Conservation (phyloP, 176 grass and related monocot species). For the Zoysia pacifica region DNA sequence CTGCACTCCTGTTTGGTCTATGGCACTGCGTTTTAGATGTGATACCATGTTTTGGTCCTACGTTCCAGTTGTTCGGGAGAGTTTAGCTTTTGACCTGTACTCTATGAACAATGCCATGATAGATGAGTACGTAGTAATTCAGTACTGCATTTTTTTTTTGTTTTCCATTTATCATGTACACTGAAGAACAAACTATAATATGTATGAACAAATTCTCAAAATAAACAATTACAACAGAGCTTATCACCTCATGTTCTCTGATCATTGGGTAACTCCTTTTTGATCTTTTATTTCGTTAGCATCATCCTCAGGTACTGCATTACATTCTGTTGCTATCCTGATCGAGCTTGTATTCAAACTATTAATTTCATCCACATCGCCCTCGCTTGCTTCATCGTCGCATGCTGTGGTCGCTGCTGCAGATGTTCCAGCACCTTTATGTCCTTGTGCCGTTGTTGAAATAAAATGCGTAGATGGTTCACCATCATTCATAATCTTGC, state of each 20-base stretch:
- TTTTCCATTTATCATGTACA: background rate
- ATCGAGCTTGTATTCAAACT: conserved; percentile 30
- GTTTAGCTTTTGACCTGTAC: conserved; percentile 6
- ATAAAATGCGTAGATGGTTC: conserved; percentile 15
- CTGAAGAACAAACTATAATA: conserved; percentile 32
- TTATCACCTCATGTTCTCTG: conserved; percentile 29
- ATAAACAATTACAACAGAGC: background rate
- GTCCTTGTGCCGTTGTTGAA: conserved; percentile 26
- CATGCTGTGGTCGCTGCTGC: conserved; percentile 13
- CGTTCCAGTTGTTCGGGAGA: conserved; percentile 22
- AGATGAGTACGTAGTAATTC: background rate
- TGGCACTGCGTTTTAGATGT: conserved; percentile 22
- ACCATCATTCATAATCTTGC: background rate
- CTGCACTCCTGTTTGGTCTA: background rate
- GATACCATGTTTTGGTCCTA: background rate
- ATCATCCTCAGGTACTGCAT: conserved; percentile 11
- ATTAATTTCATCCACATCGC: conserved; percentile 14
- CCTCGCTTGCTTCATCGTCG: conserved; percentile 35
- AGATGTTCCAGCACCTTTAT: conserved; percentile 44
- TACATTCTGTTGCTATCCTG: conserved; percentile 10
- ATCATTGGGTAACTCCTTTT: conserved; percentile 6
- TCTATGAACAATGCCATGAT: background rate
- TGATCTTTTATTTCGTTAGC: conserved; percentile 19
- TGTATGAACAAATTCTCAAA: conserved; percentile 6
- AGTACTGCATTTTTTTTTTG: background rate